Evolutionary conservation across 2,329 filamentous ascomycete genomes (phyloP).

Genomic region (Claviceps sp.): DNA sequence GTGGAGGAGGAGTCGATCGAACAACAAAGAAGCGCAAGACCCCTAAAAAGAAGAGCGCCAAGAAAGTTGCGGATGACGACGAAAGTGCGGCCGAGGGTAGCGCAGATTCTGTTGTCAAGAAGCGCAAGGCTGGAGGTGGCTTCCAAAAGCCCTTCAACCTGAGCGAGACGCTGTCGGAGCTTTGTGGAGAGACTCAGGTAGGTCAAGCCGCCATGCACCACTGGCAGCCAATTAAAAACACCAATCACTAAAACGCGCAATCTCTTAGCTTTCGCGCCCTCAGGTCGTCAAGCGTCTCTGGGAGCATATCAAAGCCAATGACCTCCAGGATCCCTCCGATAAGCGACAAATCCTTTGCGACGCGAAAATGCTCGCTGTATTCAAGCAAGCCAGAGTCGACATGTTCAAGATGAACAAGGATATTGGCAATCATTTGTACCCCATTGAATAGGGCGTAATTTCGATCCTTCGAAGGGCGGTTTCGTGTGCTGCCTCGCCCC

Average conservation of each 20-base stretch:
- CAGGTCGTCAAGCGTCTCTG: constrained; percentile 95
- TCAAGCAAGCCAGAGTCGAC: constrained; percentile 80
- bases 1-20: constrained; percentile 43
- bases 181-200: constrained; percentile 58
- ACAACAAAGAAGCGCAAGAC: constrained; percentile 53
- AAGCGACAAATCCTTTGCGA: constrained; percentile 90
- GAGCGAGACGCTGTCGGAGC: constrained; percentile 52
- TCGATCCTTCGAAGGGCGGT: not conserved
- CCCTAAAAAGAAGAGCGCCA: constrained; percentile 59
- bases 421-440: constrained; percentile 78
- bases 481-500: not conserved
- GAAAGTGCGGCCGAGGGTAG: constrained; percentile 63
- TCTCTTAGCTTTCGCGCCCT: constrained; percentile 65
- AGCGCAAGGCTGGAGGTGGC: constrained; percentile 77
- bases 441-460: constrained; percentile 52
- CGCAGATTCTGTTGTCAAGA: constrained; percentile 42
- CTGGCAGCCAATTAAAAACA: not conserved
- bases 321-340: constrained; percentile 82
- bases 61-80: constrained; percentile 63
- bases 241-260: not conserved
- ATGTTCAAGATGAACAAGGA: constrained; percentile 99
- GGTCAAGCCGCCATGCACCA: constrained; percentile 10
- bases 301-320: constrained; percentile 81
- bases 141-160: constrained; percentile 82
- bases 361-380: constrained; percentile 79